Percentiles rank a stretch among this genome's conserved stretches.
These are phyloP conservation scores for Phylloporus sp. DNA, from an alignment of 768 basidiomycete species.

Conservation along the genomic window DNA sequence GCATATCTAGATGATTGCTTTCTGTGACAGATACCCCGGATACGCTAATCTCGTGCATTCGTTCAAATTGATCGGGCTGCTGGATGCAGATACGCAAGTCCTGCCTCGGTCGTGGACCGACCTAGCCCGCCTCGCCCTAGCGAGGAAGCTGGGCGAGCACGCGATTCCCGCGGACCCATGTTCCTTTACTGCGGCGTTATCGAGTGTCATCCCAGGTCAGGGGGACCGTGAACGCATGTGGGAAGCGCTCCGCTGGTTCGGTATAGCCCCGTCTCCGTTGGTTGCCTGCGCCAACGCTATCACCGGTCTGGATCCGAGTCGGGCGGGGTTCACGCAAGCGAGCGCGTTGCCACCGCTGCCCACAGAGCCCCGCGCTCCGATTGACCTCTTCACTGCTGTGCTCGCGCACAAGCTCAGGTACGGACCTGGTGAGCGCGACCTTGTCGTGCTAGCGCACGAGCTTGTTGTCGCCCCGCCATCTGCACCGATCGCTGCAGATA, in stretches of 20 bases:
- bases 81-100: slow-evolving; percentile 38
- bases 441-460: slow-evolving; percentile 85
- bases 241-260: slow-evolving; percentile 44
- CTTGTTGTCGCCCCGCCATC: slow-evolving; percentile 45
- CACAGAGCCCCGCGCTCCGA: slow-evolving; percentile 40
- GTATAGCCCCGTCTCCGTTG: neutral
- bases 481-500: neutral
- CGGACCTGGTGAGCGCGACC: slow-evolving; percentile 67
- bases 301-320: neutral
- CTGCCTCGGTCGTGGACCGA: slow-evolving; percentile 31
- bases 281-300: neutral
- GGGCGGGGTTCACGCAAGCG: neutral
- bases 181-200: slow-evolving; percentile 35
- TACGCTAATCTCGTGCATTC: slow-evolving; percentile 71
- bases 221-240: slow-evolving; percentile 27
- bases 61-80: slow-evolving; percentile 67
- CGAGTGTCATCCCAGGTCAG: slow-evolving; percentile 14
- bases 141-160: slow-evolving; percentile 20
- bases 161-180: slow-evolving; percentile 27
- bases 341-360: slow-evolving; percentile 40
- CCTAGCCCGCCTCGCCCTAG: slow-evolving; percentile 35
- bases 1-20: neutral
- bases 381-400: slow-evolving; percentile 72
- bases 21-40: slow-evolving; percentile 66
- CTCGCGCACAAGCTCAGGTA: slow-evolving; percentile 74